Evolutionary conservation across 305 asterid genomes (phyloP).

Genomic region (Fraxinus xanthoxyloides): DNA sequence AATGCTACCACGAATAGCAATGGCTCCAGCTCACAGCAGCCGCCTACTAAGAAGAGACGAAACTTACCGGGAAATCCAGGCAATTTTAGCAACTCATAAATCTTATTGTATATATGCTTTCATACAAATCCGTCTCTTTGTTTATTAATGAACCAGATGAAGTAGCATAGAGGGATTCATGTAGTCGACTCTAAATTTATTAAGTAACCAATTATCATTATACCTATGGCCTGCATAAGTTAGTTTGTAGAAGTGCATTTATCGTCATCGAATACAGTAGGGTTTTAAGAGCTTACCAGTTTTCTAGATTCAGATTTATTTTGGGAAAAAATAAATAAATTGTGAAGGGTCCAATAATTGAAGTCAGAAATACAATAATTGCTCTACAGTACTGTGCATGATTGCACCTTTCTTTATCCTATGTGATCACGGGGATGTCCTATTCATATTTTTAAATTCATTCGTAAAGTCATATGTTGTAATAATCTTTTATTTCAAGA

Average conservation of each 20-base stretch:
- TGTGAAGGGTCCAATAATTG: slow-evolving; percentile 60
- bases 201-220: background rate
- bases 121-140: background rate
- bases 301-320: background rate
- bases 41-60: slow-evolving; percentile 56
- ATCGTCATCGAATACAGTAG: background rate
- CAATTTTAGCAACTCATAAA: slow-evolving; percentile 12
- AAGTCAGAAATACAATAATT: slow-evolving; percentile 35
- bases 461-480: slow-evolving; percentile 1
- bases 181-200: background rate
- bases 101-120: background rate
- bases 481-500: background rate
- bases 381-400: slow-evolving; percentile 34
- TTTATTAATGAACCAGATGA: background rate
- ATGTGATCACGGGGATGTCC: slow-evolving; percentile 3
- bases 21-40: slow-evolving; percentile 56
- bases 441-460: background rate
- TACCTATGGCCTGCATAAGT: background rate
- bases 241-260: background rate
- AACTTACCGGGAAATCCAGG: slow-evolving; percentile 83
- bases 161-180: background rate
- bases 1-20: slow-evolving; percentile 41
- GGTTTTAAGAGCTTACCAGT: background rate
- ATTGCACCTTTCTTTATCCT: slow-evolving; percentile 35
- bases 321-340: background rate